Percentiles rank a stretch among this genome's conserved stretches.
These are phyloP conservation scores for Xerocomellus dryophilus DNA, from an alignment of 768 basidiomycete genomes.

Conservation along the genomic window DNA sequence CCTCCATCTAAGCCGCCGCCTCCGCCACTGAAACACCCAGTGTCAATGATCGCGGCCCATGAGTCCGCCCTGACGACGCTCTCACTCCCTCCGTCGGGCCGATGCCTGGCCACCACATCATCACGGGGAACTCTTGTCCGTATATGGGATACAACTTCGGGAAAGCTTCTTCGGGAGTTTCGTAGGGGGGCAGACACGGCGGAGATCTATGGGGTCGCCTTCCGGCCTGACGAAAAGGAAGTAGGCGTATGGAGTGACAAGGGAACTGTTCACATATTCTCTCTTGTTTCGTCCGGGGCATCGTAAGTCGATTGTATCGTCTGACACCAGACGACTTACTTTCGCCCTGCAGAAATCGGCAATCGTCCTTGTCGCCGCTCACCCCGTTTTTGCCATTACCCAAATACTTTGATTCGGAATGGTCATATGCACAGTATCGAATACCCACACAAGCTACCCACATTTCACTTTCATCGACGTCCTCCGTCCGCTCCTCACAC, in stretches of 20 bases:
- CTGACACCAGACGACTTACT: slow-evolving; percentile 3
- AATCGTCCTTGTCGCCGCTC: slow-evolving; percentile 77
- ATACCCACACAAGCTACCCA: slow-evolving; percentile 84
- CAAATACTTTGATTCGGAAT: slow-evolving; percentile 92
- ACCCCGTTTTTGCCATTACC: slow-evolving; percentile 80
- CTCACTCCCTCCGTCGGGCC: slow-evolving; percentile 72
- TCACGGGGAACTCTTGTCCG: slow-evolving; percentile 80
- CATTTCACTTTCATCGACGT: slow-evolving; percentile 71
- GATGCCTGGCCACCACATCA: slow-evolving; percentile 81
- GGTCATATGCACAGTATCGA: slow-evolving; percentile 92
- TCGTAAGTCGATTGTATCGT: slow-evolving; percentile 47
- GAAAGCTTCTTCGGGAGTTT: slow-evolving; percentile 75
- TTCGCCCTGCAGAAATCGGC: slow-evolving; percentile 62
- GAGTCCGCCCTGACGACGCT: slow-evolving; percentile 75
- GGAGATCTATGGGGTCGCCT: slow-evolving; percentile 86
- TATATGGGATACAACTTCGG: slow-evolving; percentile 76
- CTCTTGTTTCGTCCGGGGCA: slow-evolving; percentile 60
- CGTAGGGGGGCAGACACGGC: slow-evolving; percentile 87
- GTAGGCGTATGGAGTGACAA: slow-evolving; percentile 94
- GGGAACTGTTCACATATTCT: slow-evolving; percentile 89
- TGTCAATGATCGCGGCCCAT: slow-evolving; percentile 83
- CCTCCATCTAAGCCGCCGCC: slow-evolving; percentile 56
- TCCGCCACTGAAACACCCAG: slow-evolving; percentile 57
- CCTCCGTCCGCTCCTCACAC: slow-evolving; percentile 52
- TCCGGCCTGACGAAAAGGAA: slow-evolving; percentile 82